A percentile compares a stretch with the other conserved stretches of the same genome.
These are phyloP conservation scores for Aechmea fasciata DNA, from an alignment of 176 grass and related monocot species.

Conservation along the genomic window DNA sequence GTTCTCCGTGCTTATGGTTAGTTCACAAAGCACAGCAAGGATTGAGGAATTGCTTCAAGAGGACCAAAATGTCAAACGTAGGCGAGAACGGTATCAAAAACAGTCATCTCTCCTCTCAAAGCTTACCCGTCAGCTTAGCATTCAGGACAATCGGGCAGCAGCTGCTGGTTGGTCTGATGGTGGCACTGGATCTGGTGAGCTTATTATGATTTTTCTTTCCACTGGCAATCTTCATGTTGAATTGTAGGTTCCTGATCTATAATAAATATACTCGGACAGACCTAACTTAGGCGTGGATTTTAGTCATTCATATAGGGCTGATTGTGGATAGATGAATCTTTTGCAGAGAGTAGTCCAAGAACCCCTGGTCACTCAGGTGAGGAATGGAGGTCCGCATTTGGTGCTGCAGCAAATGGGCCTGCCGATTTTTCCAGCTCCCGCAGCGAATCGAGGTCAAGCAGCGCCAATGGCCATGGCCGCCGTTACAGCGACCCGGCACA, in stretches of 20 bases:
- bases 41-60: conserved; percentile 80
- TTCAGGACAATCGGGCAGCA: conserved; percentile 51
- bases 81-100: conserved; percentile 45
- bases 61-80: conserved; percentile 63
- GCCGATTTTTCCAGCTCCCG: conserved; percentile 14
- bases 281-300: no score
- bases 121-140: conserved; percentile 67
- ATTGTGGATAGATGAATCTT: neutral
- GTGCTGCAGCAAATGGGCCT: conserved; percentile 32
- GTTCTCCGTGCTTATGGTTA: conserved; percentile 20
- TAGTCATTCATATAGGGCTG: no score
- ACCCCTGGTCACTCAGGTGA: conserved; percentile 26
- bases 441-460: conserved; percentile 26
- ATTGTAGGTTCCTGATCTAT: neutral
- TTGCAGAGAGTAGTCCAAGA: conserved; percentile 44
- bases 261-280: no score
- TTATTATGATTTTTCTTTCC: neutral
- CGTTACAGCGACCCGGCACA: conserved; percentile 22
- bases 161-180: conserved; percentile 37
- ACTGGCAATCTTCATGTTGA: neutral
- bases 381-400: conserved; percentile 78
- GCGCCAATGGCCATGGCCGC: conserved; percentile 13
- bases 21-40: conserved; percentile 47
- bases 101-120: conserved; percentile 82
- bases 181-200: conserved; percentile 31